Base-by-base conservation (phyloP, 2,329 filamentous ascomycete species). In the Trichophyton equinum region DNA sequence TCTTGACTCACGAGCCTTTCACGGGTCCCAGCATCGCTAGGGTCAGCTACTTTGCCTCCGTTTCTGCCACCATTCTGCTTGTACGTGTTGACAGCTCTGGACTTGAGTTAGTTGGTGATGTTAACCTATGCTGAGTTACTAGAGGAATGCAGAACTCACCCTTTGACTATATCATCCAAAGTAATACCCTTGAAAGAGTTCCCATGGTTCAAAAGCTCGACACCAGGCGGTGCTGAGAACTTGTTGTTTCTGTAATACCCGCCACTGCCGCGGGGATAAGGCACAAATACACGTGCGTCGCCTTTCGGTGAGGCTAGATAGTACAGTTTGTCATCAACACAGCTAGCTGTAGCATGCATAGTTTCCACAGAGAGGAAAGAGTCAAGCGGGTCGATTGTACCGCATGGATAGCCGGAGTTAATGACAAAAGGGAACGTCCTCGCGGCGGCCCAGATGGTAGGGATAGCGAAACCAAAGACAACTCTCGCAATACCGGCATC, bases 21-120 rank as follows among this genome's bases (percentile, higher is more conserved):
- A 7, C 68, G 40, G 44, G 68, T 67, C 40, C 22, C 59, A 46
- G 61, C 6, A 67, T 71, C 47, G n/a, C 57, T 60, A 1, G 66
- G 64, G 60, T 73, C 70, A 0, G 65, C 63, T 11, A 59, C 8
- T 20, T 47, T 58, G 58, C 60, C 70, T 25, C 67, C 67, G 64
- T 76, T 75, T 22, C 64, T 58, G n/a, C 67, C 66, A 61, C 69
- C 68, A 59, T 75, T 75, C 8, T 67, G 22, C 1, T 47, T 25
- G 11, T 44, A 57, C 1, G 55, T 57, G 55, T 27, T 13, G 27
- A 57, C 55, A 20, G 55, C 9, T 33, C 49, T 53, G n/a, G n/a
- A 5, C 9, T 30, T 53, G 13, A 3, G 22, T 53, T 30, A 53
- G 22, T 51, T 53, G 7, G 13, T 15, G 33, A 13, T 33, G 22